phyloP scores from a whole-genome alignment of 371 early-diverging fungal genomes.

The Actinomortierella ambigua region DNA sequence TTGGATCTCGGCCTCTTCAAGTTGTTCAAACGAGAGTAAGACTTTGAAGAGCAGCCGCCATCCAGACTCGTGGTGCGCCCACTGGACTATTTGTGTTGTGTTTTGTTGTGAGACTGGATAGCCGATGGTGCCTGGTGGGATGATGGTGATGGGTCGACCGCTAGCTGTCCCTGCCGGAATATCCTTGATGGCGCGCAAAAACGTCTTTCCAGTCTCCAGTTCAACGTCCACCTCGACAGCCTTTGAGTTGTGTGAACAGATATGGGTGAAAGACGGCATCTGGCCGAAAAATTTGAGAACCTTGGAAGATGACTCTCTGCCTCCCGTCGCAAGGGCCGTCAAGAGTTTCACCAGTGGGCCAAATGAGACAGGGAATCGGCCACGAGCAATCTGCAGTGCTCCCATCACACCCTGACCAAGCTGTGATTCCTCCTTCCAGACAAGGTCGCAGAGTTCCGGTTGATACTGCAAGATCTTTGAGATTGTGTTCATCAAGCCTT shows the following conservation, averaged over 20 bases:
- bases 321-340: conserved; percentile 31
- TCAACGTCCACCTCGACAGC: conserved; percentile 24
- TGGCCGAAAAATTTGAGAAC: conserved; percentile 19
- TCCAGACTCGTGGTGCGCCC: conserved; percentile 33
- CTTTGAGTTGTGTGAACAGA: conserved; percentile 21
- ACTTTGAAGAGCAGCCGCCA: conserved; percentile 25
- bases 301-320: conserved; percentile 23
- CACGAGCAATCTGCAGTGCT: conserved; percentile 33
- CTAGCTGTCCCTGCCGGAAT: conserved; percentile 28
- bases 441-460: conserved; percentile 16
- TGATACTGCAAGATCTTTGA: conserved; percentile 24
- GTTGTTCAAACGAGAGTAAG: conserved; percentile 27
- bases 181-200: conserved; percentile 17
- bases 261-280: conserved; percentile 28
- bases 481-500: conserved; percentile 20
- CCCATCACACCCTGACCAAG: conserved; percentile 31
- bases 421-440: conserved; percentile 25
- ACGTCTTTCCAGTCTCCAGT: conserved; percentile 21
- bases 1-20: conserved; percentile 6
- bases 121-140: conserved; percentile 29
- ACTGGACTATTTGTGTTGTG: conserved; percentile 33
- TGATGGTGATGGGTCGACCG: conserved; percentile 19
- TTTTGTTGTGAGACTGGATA: conserved; percentile 33
- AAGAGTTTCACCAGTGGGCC: conserved; percentile 27
- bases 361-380: conserved; percentile 38